phyloP scores from a whole-genome alignment of 2,329 filamentous ascomycete species.

The Colletotrichum zoysiae region DNA sequence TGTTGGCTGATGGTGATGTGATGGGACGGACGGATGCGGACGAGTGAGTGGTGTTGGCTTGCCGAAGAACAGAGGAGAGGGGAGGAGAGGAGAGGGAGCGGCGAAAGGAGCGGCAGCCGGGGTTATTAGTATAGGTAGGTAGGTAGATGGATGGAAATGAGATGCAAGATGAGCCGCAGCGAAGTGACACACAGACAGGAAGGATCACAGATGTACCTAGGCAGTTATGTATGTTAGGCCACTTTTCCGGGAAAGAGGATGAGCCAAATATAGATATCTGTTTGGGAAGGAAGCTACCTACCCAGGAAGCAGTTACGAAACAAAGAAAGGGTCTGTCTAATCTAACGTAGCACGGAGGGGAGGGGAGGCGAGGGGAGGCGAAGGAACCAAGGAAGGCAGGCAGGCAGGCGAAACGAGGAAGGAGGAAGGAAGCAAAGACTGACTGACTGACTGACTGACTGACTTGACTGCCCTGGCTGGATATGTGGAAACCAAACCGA shows the following conservation, averaged over 20 bases:
- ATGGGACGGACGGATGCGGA: background rate
- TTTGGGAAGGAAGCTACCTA: background rate
- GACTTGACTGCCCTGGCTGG: background rate
- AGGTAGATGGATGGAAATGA: too few species aligned
- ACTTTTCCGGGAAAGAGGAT: background rate
- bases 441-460: background rate
- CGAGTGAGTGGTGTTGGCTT: background rate
- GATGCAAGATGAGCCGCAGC: background rate
- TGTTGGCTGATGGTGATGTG: background rate
- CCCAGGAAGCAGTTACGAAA: background rate
- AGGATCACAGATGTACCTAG: background rate
- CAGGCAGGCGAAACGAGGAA: background rate
- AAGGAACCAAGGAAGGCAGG: background rate
- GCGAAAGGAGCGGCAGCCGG: background rate
- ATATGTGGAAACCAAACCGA: background rate
- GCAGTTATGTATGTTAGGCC: too few species aligned
- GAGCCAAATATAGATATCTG: constrained; percentile 31
- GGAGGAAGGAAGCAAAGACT: background rate
- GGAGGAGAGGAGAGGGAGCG: background rate
- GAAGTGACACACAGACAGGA: background rate
- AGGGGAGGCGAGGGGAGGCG: background rate
- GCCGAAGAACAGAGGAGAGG: background rate
- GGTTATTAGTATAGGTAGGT: background rate
- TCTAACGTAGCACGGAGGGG: background rate
- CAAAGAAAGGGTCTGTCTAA: background rate